A percentile compares a stretch with the other conserved stretches of the same genome.
Evolutionary conservation across 345 rosid species (phyloP).

Genomic region (Melaleuca alternifolia): DNA sequence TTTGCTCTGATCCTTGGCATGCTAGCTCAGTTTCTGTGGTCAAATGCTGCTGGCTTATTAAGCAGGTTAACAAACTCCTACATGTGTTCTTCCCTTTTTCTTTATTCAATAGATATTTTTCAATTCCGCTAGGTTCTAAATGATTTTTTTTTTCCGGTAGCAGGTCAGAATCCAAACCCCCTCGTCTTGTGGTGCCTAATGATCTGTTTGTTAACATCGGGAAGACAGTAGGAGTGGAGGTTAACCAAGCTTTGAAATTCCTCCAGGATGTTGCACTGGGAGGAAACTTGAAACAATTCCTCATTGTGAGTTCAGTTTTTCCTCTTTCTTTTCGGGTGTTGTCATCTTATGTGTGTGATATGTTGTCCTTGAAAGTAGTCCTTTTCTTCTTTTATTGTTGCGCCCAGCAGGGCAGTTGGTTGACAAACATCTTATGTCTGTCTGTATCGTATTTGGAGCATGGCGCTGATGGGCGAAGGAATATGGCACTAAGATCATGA

Average conservation of each 20-base stretch:
- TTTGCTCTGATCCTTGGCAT: constrained; percentile 62
- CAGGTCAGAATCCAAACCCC: constrained; percentile 59
- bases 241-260: constrained; percentile 49
- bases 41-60: constrained; percentile 57
- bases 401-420: neutral
- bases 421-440: neutral
- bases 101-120: neutral
- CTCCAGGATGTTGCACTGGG: constrained; percentile 75
- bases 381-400: neutral
- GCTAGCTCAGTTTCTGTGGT: constrained; percentile 83
- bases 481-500: neutral
- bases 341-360: neutral
- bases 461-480: neutral
- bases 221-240: constrained; percentile 44
- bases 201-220: constrained; percentile 70
- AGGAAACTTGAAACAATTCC: constrained; percentile 73
- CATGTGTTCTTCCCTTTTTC: neutral
- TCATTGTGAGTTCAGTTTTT: constrained; percentile 30
- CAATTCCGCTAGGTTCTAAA: neutral
- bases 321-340: neutral
- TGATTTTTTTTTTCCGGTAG: neutral
- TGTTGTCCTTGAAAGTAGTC: neutral
- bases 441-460: neutral
- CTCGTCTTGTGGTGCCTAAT: constrained; percentile 70
- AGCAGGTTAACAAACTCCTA: constrained; percentile 32